Evolutionary conservation across 2,329 filamentous ascomycete species (phyloP), one percentile per base, ranked within the genome.

Genomic region (Diaporthe longicolla): DNA sequence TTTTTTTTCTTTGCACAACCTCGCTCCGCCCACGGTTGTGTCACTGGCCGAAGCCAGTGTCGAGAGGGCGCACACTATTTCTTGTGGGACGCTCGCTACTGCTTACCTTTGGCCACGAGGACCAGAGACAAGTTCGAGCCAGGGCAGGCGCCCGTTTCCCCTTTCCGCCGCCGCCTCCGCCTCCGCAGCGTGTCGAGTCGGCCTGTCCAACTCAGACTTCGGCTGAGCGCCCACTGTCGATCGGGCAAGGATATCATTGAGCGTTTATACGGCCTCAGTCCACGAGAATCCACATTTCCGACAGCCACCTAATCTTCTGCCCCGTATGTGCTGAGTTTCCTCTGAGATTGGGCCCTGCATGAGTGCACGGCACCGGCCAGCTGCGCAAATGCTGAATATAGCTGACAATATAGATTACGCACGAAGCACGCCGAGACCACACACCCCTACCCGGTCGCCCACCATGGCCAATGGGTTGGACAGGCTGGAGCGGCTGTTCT

Each of bases 401-500:
- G 63, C 76, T 79, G 72, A 79, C 73, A 70, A 74, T 32, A 65
- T 77, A 75, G 73, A 72, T 65, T 75, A 74, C 72, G 72, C 74
- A 77, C 74, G 76, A 58, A 72, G 45, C 52, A 68, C 69, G 35
- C 50, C 70, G 43, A 50, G 43, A 71, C 43, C 52, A 17, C 35
- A 52, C 13, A 35, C 58, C n/a, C 45, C 29, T 37, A 26, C 26
- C 29, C 52, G 15, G 43, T 72, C 66, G 32, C 70, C 73, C 73
- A 84, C 76, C 70, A 88, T 89, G 88, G 83, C 87, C 70, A 86
- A 83, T 78, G 82, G 87, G 17, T 82, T 89, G 57, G 87, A 87
- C 75, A 82, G 77, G 73, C 80, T 90, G 58, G 88, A 90, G 81
- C 85, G 83, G 77, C 83, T 90, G 76, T 90, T 91, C 79, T 84